phyloP scores from a whole-genome alignment of 257 asterid genomes.

The Petunia secreta region DNA sequence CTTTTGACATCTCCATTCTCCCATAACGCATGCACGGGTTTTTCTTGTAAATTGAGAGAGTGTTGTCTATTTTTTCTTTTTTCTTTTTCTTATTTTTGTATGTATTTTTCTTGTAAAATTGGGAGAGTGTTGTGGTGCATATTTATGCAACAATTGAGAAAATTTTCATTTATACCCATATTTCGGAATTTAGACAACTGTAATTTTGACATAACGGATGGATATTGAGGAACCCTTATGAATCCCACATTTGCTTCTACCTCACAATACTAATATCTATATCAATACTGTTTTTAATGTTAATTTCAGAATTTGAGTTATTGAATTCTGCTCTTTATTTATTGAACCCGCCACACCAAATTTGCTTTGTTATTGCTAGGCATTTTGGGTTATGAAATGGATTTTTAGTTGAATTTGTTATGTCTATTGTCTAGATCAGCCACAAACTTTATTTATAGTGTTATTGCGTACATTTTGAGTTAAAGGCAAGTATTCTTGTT shows the following conservation, averaged over 20 bases:
- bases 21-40: constrained; percentile 20
- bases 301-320: neutral
- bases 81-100: too few relatives aligned
- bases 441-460: too few relatives aligned
- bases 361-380: neutral
- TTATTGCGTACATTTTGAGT: too few relatives aligned
- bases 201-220: neutral
- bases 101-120: neutral
- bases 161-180: too few relatives aligned
- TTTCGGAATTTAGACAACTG: too few relatives aligned
- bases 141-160: too few relatives aligned
- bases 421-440: too few relatives aligned
- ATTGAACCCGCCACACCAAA: neutral
- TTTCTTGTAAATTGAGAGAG: neutral
- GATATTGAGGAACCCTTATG: neutral
- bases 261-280: neutral
- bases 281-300: neutral
- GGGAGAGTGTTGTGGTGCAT: constrained; percentile 5
- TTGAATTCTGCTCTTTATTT: neutral
- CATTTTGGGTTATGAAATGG: neutral
- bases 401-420: too few relatives aligned
- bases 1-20: neutral
- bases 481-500: too few relatives aligned
- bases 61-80: neutral
- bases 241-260: neutral